A percentile compares a stretch with the other conserved stretches of the same genome.
Conservation (phyloP, 2,329 filamentous ascomycete genomes). For the Fonsecaea pugnacius region DNA sequence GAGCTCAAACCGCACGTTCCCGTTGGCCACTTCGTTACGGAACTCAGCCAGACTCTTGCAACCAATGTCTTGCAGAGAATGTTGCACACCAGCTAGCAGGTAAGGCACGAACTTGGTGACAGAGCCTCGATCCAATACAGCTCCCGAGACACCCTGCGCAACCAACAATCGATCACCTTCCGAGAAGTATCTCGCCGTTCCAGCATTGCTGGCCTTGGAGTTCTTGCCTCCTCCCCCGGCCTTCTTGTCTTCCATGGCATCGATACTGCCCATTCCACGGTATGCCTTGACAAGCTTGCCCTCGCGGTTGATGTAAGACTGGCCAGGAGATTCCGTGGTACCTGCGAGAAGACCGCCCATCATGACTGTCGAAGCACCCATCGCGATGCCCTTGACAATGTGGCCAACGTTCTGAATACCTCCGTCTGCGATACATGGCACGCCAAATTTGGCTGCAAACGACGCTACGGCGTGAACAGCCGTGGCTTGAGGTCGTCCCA, state of each 20-base stretch:
- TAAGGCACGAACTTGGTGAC: conserved; percentile 96
- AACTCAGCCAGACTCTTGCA: conserved; percentile 78
- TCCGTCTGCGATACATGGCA: conserved; percentile 96
- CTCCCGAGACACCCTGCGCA: conserved; percentile 91
- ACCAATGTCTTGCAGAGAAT: conserved; percentile 95
- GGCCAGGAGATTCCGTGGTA: conserved; percentile 95
- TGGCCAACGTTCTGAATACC: conserved; percentile 98
- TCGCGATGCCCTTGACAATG: conserved; percentile 95
- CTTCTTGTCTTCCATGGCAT: conserved; percentile 99
- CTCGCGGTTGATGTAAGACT: conserved; percentile 93
- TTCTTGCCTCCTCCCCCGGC: conserved; percentile 73
- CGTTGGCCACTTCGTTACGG: conserved; percentile 73
- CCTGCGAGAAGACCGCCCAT: conserved; percentile 98
- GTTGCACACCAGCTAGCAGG: conserved; percentile 91
- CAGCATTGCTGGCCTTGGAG: conserved; percentile 77
- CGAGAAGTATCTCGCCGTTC: conserved; percentile 97
- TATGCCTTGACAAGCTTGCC: conserved; percentile 99
- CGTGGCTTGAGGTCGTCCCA: conserved; percentile 92
- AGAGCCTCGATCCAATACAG: conserved; percentile 64
- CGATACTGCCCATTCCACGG: conserved; percentile 98
- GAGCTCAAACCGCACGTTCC: conserved; percentile 87
- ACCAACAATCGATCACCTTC: conserved; percentile 94
- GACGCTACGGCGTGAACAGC: conserved; percentile 86
- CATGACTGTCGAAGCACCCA: conserved; percentile 96
- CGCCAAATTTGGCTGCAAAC: conserved; percentile 90